A percentile compares a stretch with the other conserved stretches of the same genome.
phyloP scores from a whole-genome alignment of 83 land plant genomes.

The Larix sibirica region DNA sequence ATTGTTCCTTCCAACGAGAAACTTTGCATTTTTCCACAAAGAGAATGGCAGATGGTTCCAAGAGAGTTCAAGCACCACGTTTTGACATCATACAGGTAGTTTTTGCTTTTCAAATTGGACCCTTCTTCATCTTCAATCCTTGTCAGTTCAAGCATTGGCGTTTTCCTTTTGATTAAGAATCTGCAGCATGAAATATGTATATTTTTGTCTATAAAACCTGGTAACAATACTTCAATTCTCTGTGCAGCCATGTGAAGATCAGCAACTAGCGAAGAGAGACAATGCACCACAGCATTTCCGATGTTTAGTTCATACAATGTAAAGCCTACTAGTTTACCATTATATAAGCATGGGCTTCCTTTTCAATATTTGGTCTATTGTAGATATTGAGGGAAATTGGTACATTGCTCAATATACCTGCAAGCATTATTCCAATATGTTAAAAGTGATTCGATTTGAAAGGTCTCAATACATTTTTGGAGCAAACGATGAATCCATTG shows the following conservation, averaged over 20 bases:
- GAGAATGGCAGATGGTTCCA: slow-evolving; percentile 66
- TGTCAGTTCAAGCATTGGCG: neutral
- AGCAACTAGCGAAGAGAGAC: neutral
- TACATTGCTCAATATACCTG: neutral
- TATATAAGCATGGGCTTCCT: neutral
- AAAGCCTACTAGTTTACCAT: neutral
- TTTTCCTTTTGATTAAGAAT: too few relatives aligned
- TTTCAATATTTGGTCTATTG: neutral
- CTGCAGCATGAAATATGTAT: neutral
- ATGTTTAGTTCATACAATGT: neutral
- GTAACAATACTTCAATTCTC: neutral
- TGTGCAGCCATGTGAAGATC: slow-evolving; percentile 10
- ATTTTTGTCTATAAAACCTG: neutral
- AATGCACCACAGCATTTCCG: neutral
- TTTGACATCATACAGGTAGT: slow-evolving; percentile 36
- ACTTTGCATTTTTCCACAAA: slow-evolving; percentile 31
- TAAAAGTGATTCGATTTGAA: neutral
- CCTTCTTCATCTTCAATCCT: neutral
- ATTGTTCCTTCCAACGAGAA: neutral
- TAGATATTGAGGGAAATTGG: neutral
- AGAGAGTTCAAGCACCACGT: slow-evolving; percentile 53
- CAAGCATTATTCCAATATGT: neutral
- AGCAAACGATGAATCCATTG: neutral
- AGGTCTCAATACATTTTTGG: neutral
- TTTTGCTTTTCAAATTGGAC: neutral